Base-by-base conservation (phyloP, 1,139 yeast species). In the Yamadazyma diddensiae region DNA sequence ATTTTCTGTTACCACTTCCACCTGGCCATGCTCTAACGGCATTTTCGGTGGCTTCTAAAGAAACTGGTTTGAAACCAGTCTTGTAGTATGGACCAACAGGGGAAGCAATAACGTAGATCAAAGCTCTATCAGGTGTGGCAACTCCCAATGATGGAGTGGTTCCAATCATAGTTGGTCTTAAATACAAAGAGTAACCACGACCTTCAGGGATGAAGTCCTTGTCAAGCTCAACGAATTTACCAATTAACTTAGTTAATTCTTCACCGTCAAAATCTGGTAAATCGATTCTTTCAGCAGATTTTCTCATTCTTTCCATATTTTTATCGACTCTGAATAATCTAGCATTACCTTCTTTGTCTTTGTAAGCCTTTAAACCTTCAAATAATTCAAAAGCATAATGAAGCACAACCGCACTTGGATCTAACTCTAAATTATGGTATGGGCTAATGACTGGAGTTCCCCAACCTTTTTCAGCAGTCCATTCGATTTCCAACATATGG, bases 1-100 rank as follows among this genome's bases (percentile, higher is more conserved):
- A 77, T 67, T 92, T 92, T 63, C 79, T 82, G 72, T 88, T 82
- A 62, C 98, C 98, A 44, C 81, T 88, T 58, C 97, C 98, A 53
- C 96, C 96, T 52, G 97, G 97, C 97, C 97, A 92, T 11, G 98
- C 97, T 66, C 97, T 82, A 16, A 90, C 92, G 29, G 95, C 95
- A 49, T 85, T 79, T 55, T 86, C 95, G 21, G 96, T 87, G 46
- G 97, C 97, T 66, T 90, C 96, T 41, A 92, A 71, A 36, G 79
- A 73, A 31, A 92, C 95, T 21, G 97, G 96, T 63, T 88, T 87
- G 78, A 90, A 90, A 6, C 96, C 96, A 11, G 94, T 80, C 49
- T 82, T 77, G 58, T 78, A 80, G 68, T 84, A 84, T 23, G 97
- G 97, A 20, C 97, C 97, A 17, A 90, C 98, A 12, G 97, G 98